Percentiles rank a stretch among this genome's conserved stretches.
Evolutionary conservation across 176 grass and related monocot genomes (phyloP).

Genomic region (Dactylis glomerata): DNA sequence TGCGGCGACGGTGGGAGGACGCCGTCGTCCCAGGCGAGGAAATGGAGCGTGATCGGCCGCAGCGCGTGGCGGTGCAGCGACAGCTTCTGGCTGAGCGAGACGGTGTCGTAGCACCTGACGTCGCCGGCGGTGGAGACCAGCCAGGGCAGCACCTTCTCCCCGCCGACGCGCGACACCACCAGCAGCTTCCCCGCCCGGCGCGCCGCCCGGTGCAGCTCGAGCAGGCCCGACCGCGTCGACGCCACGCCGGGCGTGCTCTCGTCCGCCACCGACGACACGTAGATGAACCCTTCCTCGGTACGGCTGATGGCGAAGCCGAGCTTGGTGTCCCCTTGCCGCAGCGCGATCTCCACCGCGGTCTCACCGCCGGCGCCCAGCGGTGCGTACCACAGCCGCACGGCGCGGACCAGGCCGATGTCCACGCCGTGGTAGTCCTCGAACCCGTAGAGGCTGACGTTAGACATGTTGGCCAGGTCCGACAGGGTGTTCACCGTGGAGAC

Average conservation of each 20-base stretch:
- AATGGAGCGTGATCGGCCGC: slow-evolving; percentile 72
- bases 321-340: slow-evolving; percentile 63
- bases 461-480: slow-evolving; percentile 75
- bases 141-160: slow-evolving; percentile 86
- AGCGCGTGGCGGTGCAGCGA: slow-evolving; percentile 93
- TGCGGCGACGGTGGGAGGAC: not conserved
- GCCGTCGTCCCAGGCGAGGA: slow-evolving; percentile 77
- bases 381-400: slow-evolving; percentile 80
- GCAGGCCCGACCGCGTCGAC: slow-evolving; percentile 63
- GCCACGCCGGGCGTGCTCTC: slow-evolving; percentile 61
- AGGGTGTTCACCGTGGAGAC: slow-evolving; percentile 74
- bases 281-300: slow-evolving; percentile 88
- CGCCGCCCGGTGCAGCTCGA: slow-evolving; percentile 60
- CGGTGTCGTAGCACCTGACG: slow-evolving; percentile 91
- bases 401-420: slow-evolving; percentile 77
- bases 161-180: slow-evolving; percentile 67
- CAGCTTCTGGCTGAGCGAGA: slow-evolving; percentile 95
- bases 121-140: slow-evolving; percentile 66
- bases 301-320: slow-evolving; percentile 93
- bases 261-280: slow-evolving; percentile 83
- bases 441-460: slow-evolving; percentile 76
- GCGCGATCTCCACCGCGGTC: slow-evolving; percentile 61
- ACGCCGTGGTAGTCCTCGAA: slow-evolving; percentile 99
- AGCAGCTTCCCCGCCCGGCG: slow-evolving; percentile 54
- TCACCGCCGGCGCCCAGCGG: slow-evolving; percentile 45